Percentiles rank a stretch among this genome's conserved stretches.
Evolutionary conservation across 768 basidiomycete species (phyloP).

Genomic region (Boletellus ananas): DNA sequence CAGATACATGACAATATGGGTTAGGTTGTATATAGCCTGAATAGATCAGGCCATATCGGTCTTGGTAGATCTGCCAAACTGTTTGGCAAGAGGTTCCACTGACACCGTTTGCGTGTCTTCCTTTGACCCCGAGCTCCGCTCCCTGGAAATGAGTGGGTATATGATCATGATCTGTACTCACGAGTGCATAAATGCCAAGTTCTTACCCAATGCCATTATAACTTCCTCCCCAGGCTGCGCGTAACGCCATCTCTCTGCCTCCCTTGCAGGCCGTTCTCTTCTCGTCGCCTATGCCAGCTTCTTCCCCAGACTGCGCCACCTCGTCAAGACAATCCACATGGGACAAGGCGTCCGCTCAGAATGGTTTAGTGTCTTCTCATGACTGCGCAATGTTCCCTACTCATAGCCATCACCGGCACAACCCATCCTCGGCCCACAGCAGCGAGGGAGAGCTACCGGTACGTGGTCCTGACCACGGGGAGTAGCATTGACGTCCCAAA

Average conservation of each 20-base stretch:
- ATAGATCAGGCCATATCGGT: constrained; percentile 34
- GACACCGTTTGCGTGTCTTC: constrained; percentile 37
- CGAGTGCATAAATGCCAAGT: constrained; percentile 36
- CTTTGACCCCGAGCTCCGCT: constrained; percentile 40
- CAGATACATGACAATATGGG: constrained; percentile 26
- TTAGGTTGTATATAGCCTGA: constrained; percentile 30
- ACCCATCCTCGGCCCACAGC: constrained; percentile 21
- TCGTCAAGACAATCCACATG: constrained; percentile 34
- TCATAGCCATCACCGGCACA: constrained; percentile 27
- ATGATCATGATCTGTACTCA: constrained; percentile 34
- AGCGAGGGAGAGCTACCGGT: constrained; percentile 29
- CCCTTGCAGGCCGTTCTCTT: constrained; percentile 18
- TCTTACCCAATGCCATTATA: constrained; percentile 31
- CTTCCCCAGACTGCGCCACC: constrained; percentile 23
- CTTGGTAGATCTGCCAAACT: constrained; percentile 32
- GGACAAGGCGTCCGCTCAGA: constrained; percentile 34
- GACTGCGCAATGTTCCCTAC: constrained; percentile 31
- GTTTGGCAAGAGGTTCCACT: constrained; percentile 30
- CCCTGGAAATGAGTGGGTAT: constrained; percentile 39
- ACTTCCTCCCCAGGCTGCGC: constrained; percentile 24
- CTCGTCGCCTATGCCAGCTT: constrained; percentile 30
- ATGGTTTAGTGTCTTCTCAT: constrained; percentile 37
- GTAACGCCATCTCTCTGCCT: constrained; percentile 20
- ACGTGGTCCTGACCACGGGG: constrained; percentile 9
- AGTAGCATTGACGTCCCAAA: constrained; percentile 11